Evolutionary conservation across 2,329 filamentous ascomycete genomes (phyloP).

Genomic region (Fusarium chaquense): DNA sequence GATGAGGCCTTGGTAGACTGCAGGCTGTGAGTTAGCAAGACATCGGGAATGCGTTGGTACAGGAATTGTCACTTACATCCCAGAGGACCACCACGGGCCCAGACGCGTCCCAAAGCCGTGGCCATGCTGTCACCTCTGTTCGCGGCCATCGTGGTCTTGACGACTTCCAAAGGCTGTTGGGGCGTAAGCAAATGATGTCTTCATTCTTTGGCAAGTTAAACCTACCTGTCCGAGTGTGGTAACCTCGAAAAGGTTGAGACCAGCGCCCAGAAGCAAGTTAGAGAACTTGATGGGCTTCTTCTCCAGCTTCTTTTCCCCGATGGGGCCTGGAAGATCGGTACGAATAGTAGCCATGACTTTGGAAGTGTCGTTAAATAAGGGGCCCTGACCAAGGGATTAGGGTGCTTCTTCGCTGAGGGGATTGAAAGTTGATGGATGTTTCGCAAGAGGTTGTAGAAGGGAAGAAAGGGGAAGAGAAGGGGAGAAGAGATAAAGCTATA

Average conservation of each 20-base stretch:
- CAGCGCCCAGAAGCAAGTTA: conserved; percentile 93
- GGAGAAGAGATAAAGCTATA: conserved; percentile 38
- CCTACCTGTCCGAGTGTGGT: conserved; percentile 67
- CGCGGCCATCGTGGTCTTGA: conserved; percentile 99
- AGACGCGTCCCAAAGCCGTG: conserved; percentile 85
- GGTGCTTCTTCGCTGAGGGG: conserved; percentile 81
- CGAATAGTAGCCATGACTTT: conserved; percentile 74
- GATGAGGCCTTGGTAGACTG: conserved; percentile 99
- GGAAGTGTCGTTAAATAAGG: conserved; percentile 62
- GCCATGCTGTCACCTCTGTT: conserved; percentile 91
- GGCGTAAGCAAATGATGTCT: neutral
- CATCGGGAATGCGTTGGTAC: neutral
- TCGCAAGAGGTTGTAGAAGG: conserved; percentile 38
- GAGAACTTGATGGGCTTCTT: conserved; percentile 99
- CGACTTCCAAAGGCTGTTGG: conserved; percentile 84
- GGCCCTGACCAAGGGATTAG: conserved; percentile 99
- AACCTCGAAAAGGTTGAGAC: conserved; percentile 95
- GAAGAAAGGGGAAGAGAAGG: conserved; percentile 19
- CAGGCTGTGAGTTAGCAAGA: conserved; percentile 44
- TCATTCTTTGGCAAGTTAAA: neutral
- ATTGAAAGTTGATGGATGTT: conserved; percentile 3
- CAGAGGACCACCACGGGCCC: conserved; percentile 90
- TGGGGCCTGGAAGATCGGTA: conserved; percentile 65
- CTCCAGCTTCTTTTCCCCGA: conserved; percentile 73
- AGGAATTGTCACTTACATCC: conserved; percentile 78